Evolutionary conservation across 495 filamentous ascomycete species (phyloP).

Genomic region (Baudoinia panamericana): DNA sequence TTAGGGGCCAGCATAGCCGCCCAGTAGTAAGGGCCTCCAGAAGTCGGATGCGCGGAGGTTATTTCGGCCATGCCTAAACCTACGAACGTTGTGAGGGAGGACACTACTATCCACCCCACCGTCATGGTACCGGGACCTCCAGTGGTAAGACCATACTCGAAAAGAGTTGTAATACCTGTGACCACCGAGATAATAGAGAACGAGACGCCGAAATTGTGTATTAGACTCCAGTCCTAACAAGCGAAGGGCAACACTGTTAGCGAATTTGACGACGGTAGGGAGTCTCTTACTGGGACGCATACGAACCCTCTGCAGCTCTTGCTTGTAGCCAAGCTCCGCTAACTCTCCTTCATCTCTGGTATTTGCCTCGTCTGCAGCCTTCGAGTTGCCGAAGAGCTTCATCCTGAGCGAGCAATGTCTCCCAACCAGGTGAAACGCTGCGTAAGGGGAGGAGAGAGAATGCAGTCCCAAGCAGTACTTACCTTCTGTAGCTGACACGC

Average conservation of each 20-base stretch:
- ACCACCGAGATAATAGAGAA: constrained; percentile 56
- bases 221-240: constrained; percentile 46
- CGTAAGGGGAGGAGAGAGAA: neutral
- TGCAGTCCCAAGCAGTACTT: no score
- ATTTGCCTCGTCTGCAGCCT: neutral
- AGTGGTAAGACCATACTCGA: constrained; percentile 38
- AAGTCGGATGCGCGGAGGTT: constrained; percentile 49
- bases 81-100: constrained; percentile 45
- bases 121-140: constrained; percentile 47
- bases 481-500: no score
- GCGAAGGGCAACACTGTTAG: neutral
- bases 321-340: constrained; percentile 50
- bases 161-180: constrained; percentile 45
- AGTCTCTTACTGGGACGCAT: neutral
- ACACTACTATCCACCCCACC: constrained; percentile 47
- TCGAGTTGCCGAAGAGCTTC: constrained; percentile 1
- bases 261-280: neutral
- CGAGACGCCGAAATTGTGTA: constrained; percentile 53
- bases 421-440: neutral
- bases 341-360: constrained; percentile 39
- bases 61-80: constrained; percentile 54
- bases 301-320: constrained; percentile 42
- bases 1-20: constrained; percentile 46
- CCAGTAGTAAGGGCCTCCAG: constrained; percentile 42
- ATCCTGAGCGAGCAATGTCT: neutral